These are phyloP conservation scores for Zygoascus tannicola DNA, from an alignment of 805 yeast genomes.

Conservation along the genomic window DNA sequence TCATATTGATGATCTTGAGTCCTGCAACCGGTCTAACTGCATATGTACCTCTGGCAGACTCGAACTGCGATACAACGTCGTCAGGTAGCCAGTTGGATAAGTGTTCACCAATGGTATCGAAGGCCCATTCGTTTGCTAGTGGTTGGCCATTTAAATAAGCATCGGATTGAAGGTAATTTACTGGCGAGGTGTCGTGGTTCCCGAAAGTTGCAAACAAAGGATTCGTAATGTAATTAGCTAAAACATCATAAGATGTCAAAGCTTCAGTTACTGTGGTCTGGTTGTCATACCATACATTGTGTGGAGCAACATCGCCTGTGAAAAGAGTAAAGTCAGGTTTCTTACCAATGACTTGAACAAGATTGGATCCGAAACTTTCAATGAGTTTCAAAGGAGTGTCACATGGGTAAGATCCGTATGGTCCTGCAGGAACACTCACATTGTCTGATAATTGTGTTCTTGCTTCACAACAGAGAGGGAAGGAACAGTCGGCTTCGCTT, in stretches of 20 bases:
- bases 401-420: background rate
- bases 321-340: conserved; percentile 1
- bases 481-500: conserved; percentile 3
- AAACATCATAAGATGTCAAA: background rate
- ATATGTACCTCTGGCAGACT: background rate
- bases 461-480: conserved; percentile 6
- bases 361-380: background rate
- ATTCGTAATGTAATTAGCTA: background rate
- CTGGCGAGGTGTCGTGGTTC: conserved; percentile 2
- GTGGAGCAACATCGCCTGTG: conserved; percentile 2
- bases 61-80: background rate
- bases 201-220: conserved; percentile 3
- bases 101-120: background rate
- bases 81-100: conserved; percentile 3
- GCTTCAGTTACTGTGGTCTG: conserved; percentile 1
- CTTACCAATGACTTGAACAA: background rate
- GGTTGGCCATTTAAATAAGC: background rate
- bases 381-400: background rate
- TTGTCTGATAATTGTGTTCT: background rate
- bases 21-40: background rate
- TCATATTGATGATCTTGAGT: conserved; percentile 1
- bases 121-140: background rate
- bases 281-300: conserved; percentile 3
- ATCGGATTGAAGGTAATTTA: background rate
- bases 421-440: background rate